Percentiles rank a stretch among this genome's conserved stretches.
These are phyloP conservation scores for Aquilaria sinensis DNA, from an alignment of 345 rosid species.

Conservation along the genomic window DNA sequence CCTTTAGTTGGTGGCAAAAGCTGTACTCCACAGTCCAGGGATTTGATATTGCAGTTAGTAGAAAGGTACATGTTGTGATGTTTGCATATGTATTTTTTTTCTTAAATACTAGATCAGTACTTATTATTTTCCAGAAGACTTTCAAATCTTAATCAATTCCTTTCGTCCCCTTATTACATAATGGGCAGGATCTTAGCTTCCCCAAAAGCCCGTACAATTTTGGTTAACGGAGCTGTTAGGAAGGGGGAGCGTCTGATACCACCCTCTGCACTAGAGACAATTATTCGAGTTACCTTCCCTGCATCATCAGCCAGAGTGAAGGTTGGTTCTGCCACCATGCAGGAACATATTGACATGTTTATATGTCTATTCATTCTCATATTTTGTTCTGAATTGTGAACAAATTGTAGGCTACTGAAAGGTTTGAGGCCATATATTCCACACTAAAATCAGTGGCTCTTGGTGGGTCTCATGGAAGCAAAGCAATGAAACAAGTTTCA, in stretches of 20 bases:
- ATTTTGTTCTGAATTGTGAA: slow-evolving; percentile 6
- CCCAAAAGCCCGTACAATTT: slow-evolving; percentile 56
- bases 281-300: slow-evolving; percentile 61
- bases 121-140: background rate
- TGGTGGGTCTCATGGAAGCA: slow-evolving; percentile 65
- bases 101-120: background rate
- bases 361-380: slow-evolving; percentile 8
- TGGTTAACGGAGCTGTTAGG: slow-evolving; percentile 64
- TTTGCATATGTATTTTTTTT: slow-evolving; percentile 2
- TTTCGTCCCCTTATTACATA: background rate
- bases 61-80: slow-evolving; percentile 28
- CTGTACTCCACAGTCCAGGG: slow-evolving; percentile 73
- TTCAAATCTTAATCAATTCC: background rate
- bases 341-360: background rate
- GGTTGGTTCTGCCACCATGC: slow-evolving; percentile 25
- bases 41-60: slow-evolving; percentile 55
- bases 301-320: slow-evolving; percentile 54
- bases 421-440: slow-evolving; percentile 62
- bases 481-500: slow-evolving; percentile 71
- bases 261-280: slow-evolving; percentile 53
- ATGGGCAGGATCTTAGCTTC: slow-evolving; percentile 46
- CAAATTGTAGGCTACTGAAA: slow-evolving; percentile 63
- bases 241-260: slow-evolving; percentile 68
- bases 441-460: slow-evolving; percentile 62
- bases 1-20: slow-evolving; percentile 38